Percentiles rank a stretch among this genome's conserved stretches.
Evolutionary conservation across 1,139 yeast genomes (phyloP).

Genomic region (Saccharomyces hybrid): DNA sequence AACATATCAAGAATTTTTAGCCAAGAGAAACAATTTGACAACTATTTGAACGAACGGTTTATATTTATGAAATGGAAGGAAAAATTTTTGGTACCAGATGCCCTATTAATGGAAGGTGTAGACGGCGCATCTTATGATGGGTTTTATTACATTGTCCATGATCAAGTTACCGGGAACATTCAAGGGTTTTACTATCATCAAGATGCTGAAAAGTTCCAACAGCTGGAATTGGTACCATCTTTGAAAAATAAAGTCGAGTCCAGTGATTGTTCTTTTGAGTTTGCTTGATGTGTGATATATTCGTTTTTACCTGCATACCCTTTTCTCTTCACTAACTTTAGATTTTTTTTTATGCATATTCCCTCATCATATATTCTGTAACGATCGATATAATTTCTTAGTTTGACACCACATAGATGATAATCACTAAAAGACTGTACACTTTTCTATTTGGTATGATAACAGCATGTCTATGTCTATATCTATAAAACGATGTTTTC

Average conservation of each 20-base stretch:
- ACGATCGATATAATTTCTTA: not conserved
- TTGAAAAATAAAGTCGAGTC: slow-evolving; percentile 24
- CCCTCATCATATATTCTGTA: not conserved
- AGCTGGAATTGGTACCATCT: slow-evolving; percentile 45
- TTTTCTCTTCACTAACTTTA: not conserved
- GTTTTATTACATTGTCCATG: slow-evolving; percentile 78
- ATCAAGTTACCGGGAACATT: slow-evolving; percentile 66
- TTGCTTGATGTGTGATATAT: slow-evolving; percentile 13
- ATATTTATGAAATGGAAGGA: slow-evolving; percentile 96
- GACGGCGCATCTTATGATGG: slow-evolving; percentile 90
- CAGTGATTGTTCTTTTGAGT: slow-evolving; percentile 20
- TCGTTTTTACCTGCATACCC: not conserved
- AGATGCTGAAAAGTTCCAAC: slow-evolving; percentile 71
- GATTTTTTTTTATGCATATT: not conserved
- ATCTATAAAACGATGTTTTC: not conserved
- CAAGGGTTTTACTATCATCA: slow-evolving; percentile 78
- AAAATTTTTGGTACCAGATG: slow-evolving; percentile 75
- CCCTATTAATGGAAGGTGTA: slow-evolving; percentile 48
- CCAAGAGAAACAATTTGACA: slow-evolving; percentile 17
- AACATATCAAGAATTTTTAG: slow-evolving; percentile 10
- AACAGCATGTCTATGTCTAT: not conserved
- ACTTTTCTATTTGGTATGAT: not conserved
- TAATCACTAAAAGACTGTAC: not conserved
- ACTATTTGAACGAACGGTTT: slow-evolving; percentile 39
- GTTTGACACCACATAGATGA: not conserved